Evolutionary conservation across 1,139 yeast genomes (phyloP), one percentile per base, ranked within the genome.

Genomic region (Suhomyces taliae): DNA sequence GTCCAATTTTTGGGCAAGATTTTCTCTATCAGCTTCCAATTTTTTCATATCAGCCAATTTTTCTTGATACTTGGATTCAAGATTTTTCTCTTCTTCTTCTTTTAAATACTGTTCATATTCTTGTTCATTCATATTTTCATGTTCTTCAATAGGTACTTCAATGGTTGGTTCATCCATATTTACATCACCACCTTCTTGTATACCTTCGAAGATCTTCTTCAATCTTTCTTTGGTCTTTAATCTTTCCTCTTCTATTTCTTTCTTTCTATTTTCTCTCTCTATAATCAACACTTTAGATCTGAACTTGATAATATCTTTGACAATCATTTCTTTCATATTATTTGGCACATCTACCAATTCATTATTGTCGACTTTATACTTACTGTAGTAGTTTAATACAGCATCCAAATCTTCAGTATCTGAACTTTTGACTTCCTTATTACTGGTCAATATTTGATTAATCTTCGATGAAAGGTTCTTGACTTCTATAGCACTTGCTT

Each of bases 281-380:
- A 81, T 67, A 34, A 75, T 76, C 45, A 84, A 62, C 32, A 85
- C 87, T 44, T 76, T 77, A 9, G 86, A 73, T 56, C 93, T 67
- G 59, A 86, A 86, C 52, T 77, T 79, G 43, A 83, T 70, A 46
- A 86, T 80, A 52, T 83, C 86, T 49, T 76, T 75, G 38, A 77
- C 78, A 34, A 85, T 78, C 34, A 70, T 73, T n/a, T 82, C 85
- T 40, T 81, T 66, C 67, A 81, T 70, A 37, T 79, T 78, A 34
- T 70, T 67, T 2, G 91, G 90, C 7, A 86, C 78, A 56, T 84
- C 91, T 12, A 78, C 69, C 48, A 86, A 62, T 53, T 85, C 90
- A 48, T 70, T 69, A 19, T 77, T 69, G 59, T 86, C 89, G 24
- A 86, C 81, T 46, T 76, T 72, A 57, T 86, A 85, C 31, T 69